Base-by-base conservation (phyloP, 2,329 filamentous ascomycete species). In the Alternaria triticimaculans region DNA sequence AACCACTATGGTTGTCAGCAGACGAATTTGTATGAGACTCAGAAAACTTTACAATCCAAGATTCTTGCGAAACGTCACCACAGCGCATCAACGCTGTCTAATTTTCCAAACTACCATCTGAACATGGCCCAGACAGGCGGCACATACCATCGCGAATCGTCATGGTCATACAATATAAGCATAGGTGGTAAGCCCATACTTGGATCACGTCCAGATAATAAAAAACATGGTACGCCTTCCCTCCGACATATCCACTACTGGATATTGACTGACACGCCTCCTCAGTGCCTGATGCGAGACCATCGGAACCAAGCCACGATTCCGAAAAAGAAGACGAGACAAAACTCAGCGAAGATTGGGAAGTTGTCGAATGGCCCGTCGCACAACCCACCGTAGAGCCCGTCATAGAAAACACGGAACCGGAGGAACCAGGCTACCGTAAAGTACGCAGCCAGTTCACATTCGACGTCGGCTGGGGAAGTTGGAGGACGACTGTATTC, bases 191-290 rank as follows among this genome's bases (percentile, higher is more conserved):
- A 30, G 48, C 37, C 37, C n/a, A 21, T 20, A n/a, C 20, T 33
- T 0, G 12, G 26, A 20, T 21, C 48, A 0, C 26, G 4, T 12
- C 26, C 48, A 5, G 1, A 5, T 1, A 33, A 1, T 14, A 33
- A 33, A 30, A 12, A 21, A 11, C n/a, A 28, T 33, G 6, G 12
- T 30, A 1, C 18, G 14, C 3, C 2, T 33, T 1, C n/a, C 6
- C 26, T 6, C 2, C 4, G 1, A 50, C 11, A n/a, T 0, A 30
- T 4, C 3, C 7, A 30, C 12, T 33, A 5, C 5, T 30, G 4
- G 1, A 4, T 2, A 0, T 9, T 20, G 26, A 15, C 48, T 50
- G 3, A 50, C 1, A 3, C 5, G 6, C 14, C 1, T 0, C 3
- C 20, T 12, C 18, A 20, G 26, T 1, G 6, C 48, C n/a, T 10